phyloP scores from a whole-genome alignment of 805 yeast genomes.

The Yamadazyma insecticola region DNA sequence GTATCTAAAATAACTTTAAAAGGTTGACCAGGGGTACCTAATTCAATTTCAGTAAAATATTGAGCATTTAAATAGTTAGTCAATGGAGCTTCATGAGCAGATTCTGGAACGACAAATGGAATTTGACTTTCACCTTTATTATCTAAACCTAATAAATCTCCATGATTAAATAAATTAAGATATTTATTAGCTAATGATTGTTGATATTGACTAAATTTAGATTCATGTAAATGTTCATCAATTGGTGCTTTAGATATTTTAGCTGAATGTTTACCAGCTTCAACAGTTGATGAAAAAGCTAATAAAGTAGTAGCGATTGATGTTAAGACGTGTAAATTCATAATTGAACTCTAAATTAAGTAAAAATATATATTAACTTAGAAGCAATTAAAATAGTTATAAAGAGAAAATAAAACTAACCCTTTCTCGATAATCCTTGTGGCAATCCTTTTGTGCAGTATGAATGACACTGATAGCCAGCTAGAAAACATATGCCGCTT shows the following conservation, averaged over 20 bases:
- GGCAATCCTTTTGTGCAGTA: too few species aligned
- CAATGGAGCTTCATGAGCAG: slow-evolving; percentile 66
- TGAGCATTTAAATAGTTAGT: slow-evolving; percentile 95
- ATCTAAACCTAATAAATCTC: slow-evolving; percentile 17
- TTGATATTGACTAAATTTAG: slow-evolving; percentile 49
- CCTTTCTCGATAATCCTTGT: too few species aligned
- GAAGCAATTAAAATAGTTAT: too few species aligned
- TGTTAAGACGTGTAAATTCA: slow-evolving; percentile 36
- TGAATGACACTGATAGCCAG: too few species aligned
- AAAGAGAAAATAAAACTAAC: too few species aligned
- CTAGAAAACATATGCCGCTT: too few species aligned
- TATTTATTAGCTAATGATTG: slow-evolving; percentile 60
- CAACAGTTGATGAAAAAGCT: slow-evolving; percentile 28
- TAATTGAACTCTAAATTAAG: too few species aligned
- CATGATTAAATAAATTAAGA: slow-evolving; percentile 40
- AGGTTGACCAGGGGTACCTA: slow-evolving; percentile 91
- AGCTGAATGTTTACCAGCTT: slow-evolving; percentile 52
- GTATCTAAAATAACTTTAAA: slow-evolving; percentile 96
- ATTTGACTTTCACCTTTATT: slow-evolving; percentile 27
- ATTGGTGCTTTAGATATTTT: slow-evolving; percentile 56
- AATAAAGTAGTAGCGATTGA: slow-evolving; percentile 39
- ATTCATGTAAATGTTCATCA: slow-evolving; percentile 51
- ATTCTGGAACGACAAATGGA: slow-evolving; percentile 32
- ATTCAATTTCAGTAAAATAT: slow-evolving; percentile 83
- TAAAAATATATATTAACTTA: too few species aligned